phyloP scores from a whole-genome alignment of 305 asterid species.

The Salvia sclarea region DNA sequence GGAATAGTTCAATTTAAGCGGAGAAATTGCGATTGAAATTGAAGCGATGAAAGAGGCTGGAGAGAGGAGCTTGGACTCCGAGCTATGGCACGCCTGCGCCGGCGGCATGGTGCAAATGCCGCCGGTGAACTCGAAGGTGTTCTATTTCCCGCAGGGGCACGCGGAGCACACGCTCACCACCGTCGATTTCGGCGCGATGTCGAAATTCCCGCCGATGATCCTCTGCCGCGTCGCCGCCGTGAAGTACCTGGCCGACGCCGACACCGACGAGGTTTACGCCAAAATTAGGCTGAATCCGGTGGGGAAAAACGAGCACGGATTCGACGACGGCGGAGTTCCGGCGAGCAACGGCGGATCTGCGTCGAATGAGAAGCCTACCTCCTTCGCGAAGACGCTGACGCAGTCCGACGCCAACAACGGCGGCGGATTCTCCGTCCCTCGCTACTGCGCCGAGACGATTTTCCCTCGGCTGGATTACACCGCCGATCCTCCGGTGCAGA shows the following conservation, averaged over 20 bases:
- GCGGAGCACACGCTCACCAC: constrained; percentile 67
- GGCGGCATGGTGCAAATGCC: constrained; percentile 90
- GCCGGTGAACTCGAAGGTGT: constrained; percentile 62
- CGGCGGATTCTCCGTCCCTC: constrained; percentile 76
- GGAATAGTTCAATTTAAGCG: constrained; percentile 10
- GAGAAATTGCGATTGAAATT: constrained; percentile 9
- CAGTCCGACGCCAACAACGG: constrained; percentile 75
- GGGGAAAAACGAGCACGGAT: constrained; percentile 40
- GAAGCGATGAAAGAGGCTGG: constrained; percentile 46
- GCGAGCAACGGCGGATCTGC: constrained; percentile 40
- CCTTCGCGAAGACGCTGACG: constrained; percentile 63
- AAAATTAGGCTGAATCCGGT: constrained; percentile 54
- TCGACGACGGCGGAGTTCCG: constrained; percentile 35
- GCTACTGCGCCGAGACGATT: constrained; percentile 77
- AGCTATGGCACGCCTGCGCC: constrained; percentile 91
- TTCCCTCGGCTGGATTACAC: constrained; percentile 63
- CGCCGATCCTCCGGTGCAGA: constrained; percentile 71
- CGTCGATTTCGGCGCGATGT: constrained; percentile 70
- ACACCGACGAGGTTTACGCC: constrained; percentile 69
- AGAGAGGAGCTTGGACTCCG: constrained; percentile 62
- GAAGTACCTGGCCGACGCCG: constrained; percentile 65
- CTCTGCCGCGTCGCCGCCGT: constrained; percentile 73
- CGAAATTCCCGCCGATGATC: constrained; percentile 61
- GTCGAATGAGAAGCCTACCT: constrained; percentile 40
- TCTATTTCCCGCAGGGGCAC: constrained; percentile 85